Conservation (phyloP, 495 filamentous ascomycete species). For the Chaetomidium leptoderma region DNA sequence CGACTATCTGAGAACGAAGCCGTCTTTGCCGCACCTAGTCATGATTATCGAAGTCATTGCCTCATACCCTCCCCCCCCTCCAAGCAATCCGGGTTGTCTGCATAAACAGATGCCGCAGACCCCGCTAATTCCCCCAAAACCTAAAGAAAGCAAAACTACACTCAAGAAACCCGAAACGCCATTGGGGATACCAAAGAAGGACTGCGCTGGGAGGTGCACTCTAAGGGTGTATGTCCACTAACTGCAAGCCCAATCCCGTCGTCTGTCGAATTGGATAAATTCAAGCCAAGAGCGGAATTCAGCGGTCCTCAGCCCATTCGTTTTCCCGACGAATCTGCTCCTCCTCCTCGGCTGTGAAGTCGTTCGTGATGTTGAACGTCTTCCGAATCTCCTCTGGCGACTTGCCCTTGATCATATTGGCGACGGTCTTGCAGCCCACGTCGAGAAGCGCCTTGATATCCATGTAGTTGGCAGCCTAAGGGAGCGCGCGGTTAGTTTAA, state of each 20-base stretch:
- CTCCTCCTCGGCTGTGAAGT: constrained; percentile 78
- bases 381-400: constrained; percentile 76
- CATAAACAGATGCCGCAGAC: neutral
- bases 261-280: too few species aligned
- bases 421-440: constrained; percentile 79
- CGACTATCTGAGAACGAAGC: too few species aligned
- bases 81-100: neutral
- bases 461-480: constrained; percentile 68
- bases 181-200: neutral
- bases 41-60: neutral
- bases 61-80: neutral
- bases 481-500: constrained; percentile 11
- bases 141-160: neutral
- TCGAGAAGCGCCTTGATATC: constrained; percentile 80
- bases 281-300: too few species aligned
- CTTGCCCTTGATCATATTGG: constrained; percentile 87
- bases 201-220: neutral
- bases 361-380: constrained; percentile 81
- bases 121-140: neutral
- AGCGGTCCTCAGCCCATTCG: constrained; percentile 76
- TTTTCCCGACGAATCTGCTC: constrained; percentile 81
- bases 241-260: neutral
- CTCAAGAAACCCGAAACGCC: constrained; percentile 7
- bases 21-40: too few species aligned
- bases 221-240: neutral